Evolutionary conservation across 192 early-diverging fungal genomes (phyloP).

Genomic region (Anaeromyces robustus): DNA sequence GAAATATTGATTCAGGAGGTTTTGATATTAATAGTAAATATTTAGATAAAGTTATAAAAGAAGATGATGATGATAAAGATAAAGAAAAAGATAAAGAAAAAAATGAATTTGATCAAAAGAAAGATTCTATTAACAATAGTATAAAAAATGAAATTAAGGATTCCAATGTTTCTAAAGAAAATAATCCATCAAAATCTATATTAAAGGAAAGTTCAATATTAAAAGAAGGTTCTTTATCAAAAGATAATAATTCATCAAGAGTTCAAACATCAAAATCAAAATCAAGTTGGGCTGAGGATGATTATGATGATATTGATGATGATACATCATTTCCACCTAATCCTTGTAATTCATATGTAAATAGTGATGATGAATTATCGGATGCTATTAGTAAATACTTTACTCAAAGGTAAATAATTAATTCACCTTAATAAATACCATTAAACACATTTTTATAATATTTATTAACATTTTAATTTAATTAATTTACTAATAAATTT

Average conservation of each 20-base stretch:
- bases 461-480: too few species aligned
- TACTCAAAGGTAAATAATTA: background rate
- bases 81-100: background rate
- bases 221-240: background rate
- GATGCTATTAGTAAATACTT: background rate
- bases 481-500: too few species aligned
- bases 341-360: background rate
- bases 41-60: too few species aligned
- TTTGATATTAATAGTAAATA: background rate
- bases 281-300: background rate
- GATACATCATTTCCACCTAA: background rate
- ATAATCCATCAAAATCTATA: background rate
- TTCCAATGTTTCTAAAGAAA: background rate
- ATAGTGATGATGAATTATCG: background rate
- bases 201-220: too few species aligned
- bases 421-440: too few species aligned
- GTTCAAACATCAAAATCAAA: background rate
- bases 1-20: background rate
- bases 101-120: too few species aligned
- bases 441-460: too few species aligned
- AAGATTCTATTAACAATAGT: too few species aligned
- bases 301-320: background rate
- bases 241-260: background rate
- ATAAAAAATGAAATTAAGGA: too few species aligned
- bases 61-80: background rate